These are phyloP conservation scores for Fusarium sp. DNA, from an alignment of 2,329 filamentous ascomycete species.

Conservation along the genomic window DNA sequence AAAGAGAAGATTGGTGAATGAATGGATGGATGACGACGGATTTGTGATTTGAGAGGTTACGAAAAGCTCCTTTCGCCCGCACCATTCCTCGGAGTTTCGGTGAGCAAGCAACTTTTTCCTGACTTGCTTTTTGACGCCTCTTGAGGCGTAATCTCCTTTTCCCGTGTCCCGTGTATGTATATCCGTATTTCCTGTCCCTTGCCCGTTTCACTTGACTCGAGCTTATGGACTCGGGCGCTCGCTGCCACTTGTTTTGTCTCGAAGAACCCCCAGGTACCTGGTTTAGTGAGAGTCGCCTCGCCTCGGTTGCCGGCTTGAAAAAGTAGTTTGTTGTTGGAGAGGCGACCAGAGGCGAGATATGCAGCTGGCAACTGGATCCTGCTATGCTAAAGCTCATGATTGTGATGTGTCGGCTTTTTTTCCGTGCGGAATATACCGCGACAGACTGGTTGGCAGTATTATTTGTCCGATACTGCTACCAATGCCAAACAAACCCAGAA, in stretches of 20 bases:
- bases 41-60: not conserved
- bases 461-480: constrained; percentile 23
- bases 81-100: constrained; percentile 7
- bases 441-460: constrained; percentile 11
- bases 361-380: constrained; percentile 18
- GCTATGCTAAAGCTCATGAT: not conserved
- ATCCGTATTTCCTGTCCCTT: constrained; percentile 1
- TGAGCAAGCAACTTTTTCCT: not conserved
- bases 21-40: not conserved
- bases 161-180: not conserved
- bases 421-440: constrained; percentile 29
- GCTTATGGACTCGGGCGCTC: not conserved
- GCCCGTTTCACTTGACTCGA: constrained; percentile 1
- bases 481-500: constrained; percentile 23
- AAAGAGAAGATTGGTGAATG: not conserved
- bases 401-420: constrained; percentile 19
- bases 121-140: constrained; percentile 4
- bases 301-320: not conserved
- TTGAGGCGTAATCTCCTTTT: constrained; percentile 1
- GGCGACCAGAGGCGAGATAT: constrained; percentile 15
- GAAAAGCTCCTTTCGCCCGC: constrained; percentile 20
- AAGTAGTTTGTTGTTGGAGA: constrained; percentile 9
- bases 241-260: not conserved
- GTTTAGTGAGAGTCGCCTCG: constrained; percentile 1
- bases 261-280: constrained; percentile 1